A percentile compares a stretch with the other conserved stretches of the same genome.
phyloP scores from a whole-genome alignment of 768 basidiomycete species.

The Tubosaeta sp. region DNA sequence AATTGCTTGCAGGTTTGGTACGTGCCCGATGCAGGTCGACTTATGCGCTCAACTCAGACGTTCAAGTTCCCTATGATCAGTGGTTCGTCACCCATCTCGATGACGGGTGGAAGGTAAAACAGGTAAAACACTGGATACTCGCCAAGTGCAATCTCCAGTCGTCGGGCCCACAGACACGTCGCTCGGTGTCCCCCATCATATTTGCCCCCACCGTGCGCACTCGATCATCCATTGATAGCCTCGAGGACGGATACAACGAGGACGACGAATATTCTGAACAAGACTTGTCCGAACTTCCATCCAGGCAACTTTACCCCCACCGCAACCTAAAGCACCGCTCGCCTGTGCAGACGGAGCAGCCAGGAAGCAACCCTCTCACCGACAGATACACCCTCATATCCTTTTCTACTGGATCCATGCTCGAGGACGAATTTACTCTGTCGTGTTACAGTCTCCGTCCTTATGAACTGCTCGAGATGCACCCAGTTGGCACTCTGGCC shows the following conservation, averaged over 20 bases:
- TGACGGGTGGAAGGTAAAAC: slow-evolving; percentile 53
- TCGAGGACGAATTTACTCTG: slow-evolving; percentile 60
- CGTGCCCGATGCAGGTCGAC: slow-evolving; percentile 19
- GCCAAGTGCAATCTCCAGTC: slow-evolving; percentile 47
- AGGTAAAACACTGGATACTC: slow-evolving; percentile 62
- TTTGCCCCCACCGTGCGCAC: slow-evolving; percentile 43
- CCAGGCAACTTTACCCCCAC: slow-evolving; percentile 7
- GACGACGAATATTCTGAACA: slow-evolving; percentile 34
- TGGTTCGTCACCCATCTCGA: slow-evolving; percentile 73
- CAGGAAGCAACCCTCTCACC: slow-evolving; percentile 18
- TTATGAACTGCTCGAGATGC: slow-evolving; percentile 69
- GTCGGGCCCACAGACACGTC: slow-evolving; percentile 23
- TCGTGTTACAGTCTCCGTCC: slow-evolving; percentile 58
- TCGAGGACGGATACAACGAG: slow-evolving; percentile 25
- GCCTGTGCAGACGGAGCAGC: slow-evolving; percentile 9
- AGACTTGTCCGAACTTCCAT: slow-evolving; percentile 8
- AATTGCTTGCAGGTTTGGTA: slow-evolving; percentile 56
- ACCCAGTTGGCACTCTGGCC: slow-evolving; percentile 40
- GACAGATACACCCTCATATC: slow-evolving; percentile 51
- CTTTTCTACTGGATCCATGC: slow-evolving; percentile 64
- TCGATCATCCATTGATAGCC: slow-evolving; percentile 20
- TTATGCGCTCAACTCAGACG: not conserved
- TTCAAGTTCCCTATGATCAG: slow-evolving; percentile 64
- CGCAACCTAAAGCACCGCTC: slow-evolving; percentile 6
- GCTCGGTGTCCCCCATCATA: slow-evolving; percentile 64